Evolutionary conservation across 2,329 filamentous ascomycete species (phyloP).

Genomic region (Penicillium sp.): DNA sequence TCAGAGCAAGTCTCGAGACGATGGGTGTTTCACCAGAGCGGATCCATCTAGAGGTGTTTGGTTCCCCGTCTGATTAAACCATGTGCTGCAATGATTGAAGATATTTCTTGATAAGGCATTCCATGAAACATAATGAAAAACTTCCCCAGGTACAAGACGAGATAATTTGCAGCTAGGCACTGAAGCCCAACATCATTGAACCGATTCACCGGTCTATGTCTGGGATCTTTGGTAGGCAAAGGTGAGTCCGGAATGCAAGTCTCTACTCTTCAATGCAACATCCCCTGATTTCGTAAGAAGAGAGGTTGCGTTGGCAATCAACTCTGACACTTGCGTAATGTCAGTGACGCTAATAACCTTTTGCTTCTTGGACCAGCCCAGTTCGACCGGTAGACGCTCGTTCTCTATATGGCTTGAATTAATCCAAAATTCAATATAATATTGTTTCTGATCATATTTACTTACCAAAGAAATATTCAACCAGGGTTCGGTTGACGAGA

Average conservation of each 20-base stretch:
- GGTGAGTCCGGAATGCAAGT: no score
- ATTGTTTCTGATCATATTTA: neutral
- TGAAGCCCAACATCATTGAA: no score
- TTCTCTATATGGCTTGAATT: neutral
- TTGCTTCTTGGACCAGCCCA: neutral
- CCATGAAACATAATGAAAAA: no score
- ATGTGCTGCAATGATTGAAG: no score
- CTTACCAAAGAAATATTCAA: slow-evolving; percentile 29
- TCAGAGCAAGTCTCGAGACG: slow-evolving; percentile 24
- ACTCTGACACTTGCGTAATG: neutral
- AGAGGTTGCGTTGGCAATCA: neutral
- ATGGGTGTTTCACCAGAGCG: slow-evolving; percentile 26
- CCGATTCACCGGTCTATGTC: neutral
- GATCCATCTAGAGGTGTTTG: slow-evolving; percentile 36
- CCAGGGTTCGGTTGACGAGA: slow-evolving; percentile 42
- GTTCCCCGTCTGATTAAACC: slow-evolving; percentile 13
- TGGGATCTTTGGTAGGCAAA: neutral
- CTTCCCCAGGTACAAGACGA: no score
- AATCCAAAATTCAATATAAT: no score
- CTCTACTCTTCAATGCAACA: no score
- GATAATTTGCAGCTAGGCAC: no score
- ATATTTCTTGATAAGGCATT: no score
- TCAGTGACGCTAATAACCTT: neutral
- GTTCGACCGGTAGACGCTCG: neutral
- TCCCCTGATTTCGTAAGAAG: no score